A percentile compares a stretch with the other conserved stretches of the same genome.
Evolutionary conservation across 73 alveolate genomes (phyloP).

Genomic region (Tetrahymena malaccensis): DNA sequence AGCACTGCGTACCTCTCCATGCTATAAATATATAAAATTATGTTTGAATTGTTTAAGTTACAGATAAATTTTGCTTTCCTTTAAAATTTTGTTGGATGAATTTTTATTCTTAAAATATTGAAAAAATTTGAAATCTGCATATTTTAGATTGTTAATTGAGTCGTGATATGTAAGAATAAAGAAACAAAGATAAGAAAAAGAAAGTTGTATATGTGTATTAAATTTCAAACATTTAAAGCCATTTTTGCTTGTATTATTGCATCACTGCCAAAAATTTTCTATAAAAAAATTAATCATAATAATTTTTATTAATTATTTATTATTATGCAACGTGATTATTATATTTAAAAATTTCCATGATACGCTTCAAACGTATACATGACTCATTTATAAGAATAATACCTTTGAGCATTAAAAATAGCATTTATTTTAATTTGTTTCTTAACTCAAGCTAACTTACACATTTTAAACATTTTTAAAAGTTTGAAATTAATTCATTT

Average conservation of each 20-base stretch:
- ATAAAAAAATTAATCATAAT: too few relatives aligned
- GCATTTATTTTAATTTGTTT: not conserved
- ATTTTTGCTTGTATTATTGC: not conserved
- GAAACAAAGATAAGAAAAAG: not conserved
- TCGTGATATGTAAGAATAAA: not conserved
- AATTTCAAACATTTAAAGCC: not conserved
- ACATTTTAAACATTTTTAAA: slow-evolving; percentile 8
- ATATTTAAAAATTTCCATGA: not conserved
- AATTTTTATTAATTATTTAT: too few relatives aligned
- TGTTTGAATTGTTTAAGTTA: not conserved
- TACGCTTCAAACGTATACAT: not conserved
- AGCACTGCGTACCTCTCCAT: not conserved
- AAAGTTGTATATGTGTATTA: not conserved
- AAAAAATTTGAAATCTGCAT: not conserved
- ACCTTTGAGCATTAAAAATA: not conserved
- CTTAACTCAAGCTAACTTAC: slow-evolving; percentile 26
- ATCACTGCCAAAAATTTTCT: not conserved
- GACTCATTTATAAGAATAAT: too few relatives aligned
- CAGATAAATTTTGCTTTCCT: not conserved
- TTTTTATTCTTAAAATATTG: not conserved
- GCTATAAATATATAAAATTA: not conserved
- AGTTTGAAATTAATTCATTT: slow-evolving; percentile 20
- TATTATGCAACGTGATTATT: not conserved
- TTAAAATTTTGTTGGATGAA: not conserved
- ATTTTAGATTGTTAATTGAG: not conserved